Evolutionary conservation across 2,329 filamentous ascomycete species (phyloP), one percentile per base, ranked within the genome.

Genomic region (Aschersonia sp.): DNA sequence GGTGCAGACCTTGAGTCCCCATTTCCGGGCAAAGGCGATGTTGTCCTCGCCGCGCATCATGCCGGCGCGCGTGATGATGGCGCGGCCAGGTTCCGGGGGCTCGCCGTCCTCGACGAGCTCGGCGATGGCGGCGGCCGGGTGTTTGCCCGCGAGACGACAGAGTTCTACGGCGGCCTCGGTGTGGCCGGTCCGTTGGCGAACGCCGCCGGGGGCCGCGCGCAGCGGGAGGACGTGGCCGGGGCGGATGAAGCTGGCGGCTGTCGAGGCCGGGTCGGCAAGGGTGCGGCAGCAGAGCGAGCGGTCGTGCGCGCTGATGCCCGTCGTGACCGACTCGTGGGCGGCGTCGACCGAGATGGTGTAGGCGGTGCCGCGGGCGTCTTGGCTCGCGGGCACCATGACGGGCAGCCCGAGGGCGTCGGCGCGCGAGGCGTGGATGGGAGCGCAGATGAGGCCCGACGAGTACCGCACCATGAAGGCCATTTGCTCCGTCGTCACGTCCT

Each of bases 381-480:
- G 76, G 66, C 73, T 74, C 55, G 66, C 55, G 52, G 66, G 53
- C 30, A 97, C 87, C 92, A 98, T 98, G 64, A 87, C 88, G 1
- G 89, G 89, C 37, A 98, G 83, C 51, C 76, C 73, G 56, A 95
- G 82, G 49, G 72, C 67, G 47, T 74, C 71, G 62, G 86, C 83
- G 58, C 85, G 81, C 41, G 76, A 64, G 45, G 83, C 74, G 45
- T 79, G 73, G 51, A 97, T 74, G 12, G 92, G 90, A 0, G 84
- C 85, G 78, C 92, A 97, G 69, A 98, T 83, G 60, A 90, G 80
- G 61, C 92, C 92, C 4, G 87, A 87, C 40, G 85, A 84, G 72
- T 95, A 80, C 59, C 88, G 87, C 65, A 98, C 79, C 76, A 98
- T 83, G 72, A 95, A 98, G 58, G 88, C 87, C 81, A 94, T 94